A percentile compares a stretch with the other conserved stretches of the same genome.
Conservation (phyloP, 108 stramenopile genomes). For the Skeletonema menzelii region DNA sequence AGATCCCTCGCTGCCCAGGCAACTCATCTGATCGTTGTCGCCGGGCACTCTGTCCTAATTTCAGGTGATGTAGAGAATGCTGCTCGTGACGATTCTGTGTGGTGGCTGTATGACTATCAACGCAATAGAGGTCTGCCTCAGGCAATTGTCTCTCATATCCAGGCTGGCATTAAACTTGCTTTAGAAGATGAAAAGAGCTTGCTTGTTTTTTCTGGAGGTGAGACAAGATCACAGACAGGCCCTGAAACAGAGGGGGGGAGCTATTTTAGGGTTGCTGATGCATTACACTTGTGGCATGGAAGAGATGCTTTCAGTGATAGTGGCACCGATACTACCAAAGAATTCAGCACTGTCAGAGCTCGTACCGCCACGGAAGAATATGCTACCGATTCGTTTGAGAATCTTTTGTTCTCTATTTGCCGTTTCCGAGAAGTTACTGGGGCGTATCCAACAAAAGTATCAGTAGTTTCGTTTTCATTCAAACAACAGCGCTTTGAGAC, state of each 20-base stretch:
- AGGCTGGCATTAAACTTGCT: slow-evolving; percentile 79
- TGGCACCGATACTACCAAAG: background rate
- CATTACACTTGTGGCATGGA: slow-evolving; percentile 76
- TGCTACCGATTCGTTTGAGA: slow-evolving; percentile 96
- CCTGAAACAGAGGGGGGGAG: slow-evolving; percentile 83
- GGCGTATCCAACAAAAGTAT: slow-evolving; percentile 85
- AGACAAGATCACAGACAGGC: slow-evolving; percentile 88
- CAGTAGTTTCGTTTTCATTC: slow-evolving; percentile 94
- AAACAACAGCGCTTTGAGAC: slow-evolving; percentile 85
- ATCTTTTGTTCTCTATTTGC: slow-evolving; percentile 96
- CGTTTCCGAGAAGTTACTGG: slow-evolving; percentile 94
- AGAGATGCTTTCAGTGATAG: slow-evolving; percentile 21
- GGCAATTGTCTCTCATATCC: slow-evolving; percentile 89
- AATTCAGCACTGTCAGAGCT: slow-evolving; percentile 59
- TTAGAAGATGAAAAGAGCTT: slow-evolving; percentile 71
- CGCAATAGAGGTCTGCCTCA: slow-evolving; percentile 81
- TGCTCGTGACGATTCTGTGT: slow-evolving; percentile 76
- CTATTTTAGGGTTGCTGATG: slow-evolving; percentile 87
- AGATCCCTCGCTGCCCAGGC: slow-evolving; percentile 47
- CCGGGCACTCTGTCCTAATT: slow-evolving; percentile 80
- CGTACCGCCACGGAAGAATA: slow-evolving; percentile 90
- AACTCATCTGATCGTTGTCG: slow-evolving; percentile 80
- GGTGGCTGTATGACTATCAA: slow-evolving; percentile 95
- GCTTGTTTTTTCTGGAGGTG: slow-evolving; percentile 93
- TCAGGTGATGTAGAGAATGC: slow-evolving; percentile 67